phyloP scores from a whole-genome alignment of 2,329 filamentous ascomycete species.

The Aspergillus sp. region DNA sequence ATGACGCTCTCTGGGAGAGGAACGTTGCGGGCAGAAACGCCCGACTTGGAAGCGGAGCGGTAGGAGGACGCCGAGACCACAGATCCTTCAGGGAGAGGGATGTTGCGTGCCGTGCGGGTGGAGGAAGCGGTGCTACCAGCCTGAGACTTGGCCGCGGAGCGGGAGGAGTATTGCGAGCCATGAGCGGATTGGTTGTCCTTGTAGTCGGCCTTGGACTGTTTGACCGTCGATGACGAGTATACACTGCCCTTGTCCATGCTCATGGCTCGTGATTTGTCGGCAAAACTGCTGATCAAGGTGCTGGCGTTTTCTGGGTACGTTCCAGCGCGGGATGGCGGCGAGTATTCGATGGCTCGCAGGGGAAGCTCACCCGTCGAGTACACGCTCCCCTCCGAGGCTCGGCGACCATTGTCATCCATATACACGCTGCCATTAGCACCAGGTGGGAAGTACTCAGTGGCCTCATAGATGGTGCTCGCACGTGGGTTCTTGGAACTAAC shows the following conservation, averaged over 20 bases:
- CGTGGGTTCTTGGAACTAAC: slow-evolving; percentile 35
- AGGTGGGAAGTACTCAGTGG: slow-evolving; percentile 25
- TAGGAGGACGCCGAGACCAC: too few species aligned
- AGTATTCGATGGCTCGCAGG: slow-evolving; percentile 37
- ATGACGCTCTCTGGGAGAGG: slow-evolving; percentile 28
- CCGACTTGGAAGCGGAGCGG: slow-evolving; percentile 8
- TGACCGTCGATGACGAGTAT: slow-evolving; percentile 33
- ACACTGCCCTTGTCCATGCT: slow-evolving; percentile 25
- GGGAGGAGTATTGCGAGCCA: slow-evolving; percentile 7
- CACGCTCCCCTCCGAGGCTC: slow-evolving; percentile 33
- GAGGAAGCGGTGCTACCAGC: slow-evolving; percentile 23
- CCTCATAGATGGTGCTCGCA: slow-evolving; percentile 38
- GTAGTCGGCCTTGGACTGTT: slow-evolving; percentile 25
- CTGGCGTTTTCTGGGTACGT: slow-evolving; percentile 28
- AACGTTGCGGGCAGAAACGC: slow-evolving; percentile 19
- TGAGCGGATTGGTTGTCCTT: slow-evolving; percentile 17
- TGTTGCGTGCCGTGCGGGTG: slow-evolving; percentile 30
- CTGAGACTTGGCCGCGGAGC: slow-evolving; percentile 16
- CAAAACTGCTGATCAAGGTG: slow-evolving; percentile 40
- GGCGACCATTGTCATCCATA: slow-evolving; percentile 25
- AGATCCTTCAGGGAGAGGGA: slow-evolving; percentile 22
- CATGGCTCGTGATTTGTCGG: slow-evolving; percentile 26
- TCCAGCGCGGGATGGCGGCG: slow-evolving; percentile 20
- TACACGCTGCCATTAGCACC: slow-evolving; percentile 15
- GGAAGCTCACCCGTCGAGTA: slow-evolving; percentile 31